Percentiles rank a stretch among this genome's conserved stretches.
These are phyloP conservation scores for Paraphaeosphaeria sporulosa DNA, from an alignment of 2,329 filamentous ascomycete species.

Conservation along the genomic window DNA sequence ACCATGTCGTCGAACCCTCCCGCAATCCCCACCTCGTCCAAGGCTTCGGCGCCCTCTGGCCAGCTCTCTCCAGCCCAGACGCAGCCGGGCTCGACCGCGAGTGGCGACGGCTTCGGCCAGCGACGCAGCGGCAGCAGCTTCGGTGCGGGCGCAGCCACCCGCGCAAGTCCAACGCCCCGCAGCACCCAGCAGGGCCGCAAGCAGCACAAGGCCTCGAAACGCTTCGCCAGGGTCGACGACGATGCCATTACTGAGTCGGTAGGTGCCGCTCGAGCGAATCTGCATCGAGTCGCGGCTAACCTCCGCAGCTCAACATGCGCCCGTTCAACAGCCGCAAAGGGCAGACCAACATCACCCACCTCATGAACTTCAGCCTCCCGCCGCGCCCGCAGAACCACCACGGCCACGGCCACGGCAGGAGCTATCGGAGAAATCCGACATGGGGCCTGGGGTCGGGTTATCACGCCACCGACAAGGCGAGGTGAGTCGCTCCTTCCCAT, in stretches of 20 bases:
- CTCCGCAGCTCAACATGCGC: slow-evolving; percentile 65
- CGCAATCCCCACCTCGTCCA: slow-evolving; percentile 50
- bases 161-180: slow-evolving; percentile 63
- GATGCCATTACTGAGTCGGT: slow-evolving; percentile 86
- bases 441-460: slow-evolving; percentile 90
- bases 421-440: slow-evolving; percentile 71
- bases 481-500: slow-evolving; percentile 56
- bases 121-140: slow-evolving; percentile 51
- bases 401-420: slow-evolving; percentile 61
- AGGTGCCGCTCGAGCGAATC: slow-evolving; percentile 45
- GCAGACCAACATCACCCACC: slow-evolving; percentile 94
- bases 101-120: slow-evolving; percentile 53
- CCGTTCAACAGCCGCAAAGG: slow-evolving; percentile 78
- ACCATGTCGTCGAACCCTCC: slow-evolving; percentile 56
- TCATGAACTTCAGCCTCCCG: slow-evolving; percentile 89
- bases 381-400: slow-evolving; percentile 71
- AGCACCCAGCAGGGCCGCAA: slow-evolving; percentile 79
- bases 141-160: slow-evolving; percentile 47
- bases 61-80: slow-evolving; percentile 54
- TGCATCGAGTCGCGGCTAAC: slow-evolving; percentile 21
- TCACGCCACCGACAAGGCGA: slow-evolving; percentile 88
- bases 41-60: slow-evolving; percentile 46
- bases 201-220: slow-evolving; percentile 83
- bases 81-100: slow-evolving; percentile 53
- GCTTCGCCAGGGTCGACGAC: slow-evolving; percentile 78